Base-by-base conservation (phyloP, 1,284 basidiomycete species). In the Trichosporon asahii region DNA sequence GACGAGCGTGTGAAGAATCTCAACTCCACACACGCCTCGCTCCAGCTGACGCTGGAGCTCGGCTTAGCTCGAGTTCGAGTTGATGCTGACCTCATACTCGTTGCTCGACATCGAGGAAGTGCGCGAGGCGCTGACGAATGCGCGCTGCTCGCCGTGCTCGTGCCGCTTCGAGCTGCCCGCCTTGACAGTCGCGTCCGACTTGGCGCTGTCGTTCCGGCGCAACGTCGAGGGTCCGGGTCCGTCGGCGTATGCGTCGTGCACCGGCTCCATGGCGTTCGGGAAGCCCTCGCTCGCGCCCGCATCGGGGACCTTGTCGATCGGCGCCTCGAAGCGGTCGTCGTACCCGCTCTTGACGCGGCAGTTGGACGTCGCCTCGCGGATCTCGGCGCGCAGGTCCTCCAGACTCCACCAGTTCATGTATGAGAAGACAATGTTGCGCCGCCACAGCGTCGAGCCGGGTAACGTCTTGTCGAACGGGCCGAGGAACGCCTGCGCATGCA, bases 311-410 rank as follows among this genome's bases (percentile, higher is more conserved):
- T 74, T 70, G 66, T 79, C 77, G 57, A 83, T 81, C 11, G 80
- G 78, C 15, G 79, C 73, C n/a, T 68, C 67, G 15, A 40, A 29
- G 11, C 82, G 72, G 31, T 77, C 70, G 27, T 71, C 67, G 60
- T 84, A 82, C 27, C 83, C 83, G 15, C 78, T 78, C 68, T 84
- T 84, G 71, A 83, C 74, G 4, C 83, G 74, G 70, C 81, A 82
- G 65, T 83, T 84, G 33, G 78, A 80, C 12, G 79, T 77, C 46
- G 74, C 76, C 70, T 84, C 82, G 23, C 82, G 82, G 53, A 84
- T 84, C 74, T 84, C 83, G 12, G 83, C 83, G 14, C 80, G 74
- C 35, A 84, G 73, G 73, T 84, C 83, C 63, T 83, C 80, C 14
- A 83, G 60, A 4, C 70, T 71, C 79, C 81, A 84, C 81, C 82